Evolutionary conservation across 139 green algal species (phyloP).

Genomic region (Astrephomene gubernaculifera): DNA sequence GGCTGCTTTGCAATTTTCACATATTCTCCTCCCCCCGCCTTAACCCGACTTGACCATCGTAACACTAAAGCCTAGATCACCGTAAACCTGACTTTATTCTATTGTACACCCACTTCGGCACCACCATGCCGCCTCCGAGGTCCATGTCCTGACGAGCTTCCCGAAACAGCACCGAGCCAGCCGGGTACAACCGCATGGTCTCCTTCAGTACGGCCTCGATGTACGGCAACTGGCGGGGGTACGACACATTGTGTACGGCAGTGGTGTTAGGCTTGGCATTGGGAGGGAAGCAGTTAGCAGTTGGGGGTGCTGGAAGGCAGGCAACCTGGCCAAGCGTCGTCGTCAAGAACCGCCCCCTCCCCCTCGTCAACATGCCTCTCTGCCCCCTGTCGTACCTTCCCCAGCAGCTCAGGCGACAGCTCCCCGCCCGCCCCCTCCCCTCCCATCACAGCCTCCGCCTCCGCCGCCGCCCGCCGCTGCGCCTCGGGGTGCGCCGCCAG

Average conservation of each 20-base stretch:
- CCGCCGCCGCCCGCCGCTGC: neutral
- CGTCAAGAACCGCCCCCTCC: too few relatives aligned
- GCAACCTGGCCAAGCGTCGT: too few relatives aligned
- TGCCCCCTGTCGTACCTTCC: neutral
- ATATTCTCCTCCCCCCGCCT: too few relatives aligned
- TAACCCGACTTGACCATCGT: too few relatives aligned
- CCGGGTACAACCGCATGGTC: constrained; percentile 57
- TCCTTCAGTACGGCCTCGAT: constrained; percentile 48
- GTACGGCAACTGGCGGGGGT: constrained; percentile 32
- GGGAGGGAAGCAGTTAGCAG: too few relatives aligned
- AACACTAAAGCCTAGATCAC: too few relatives aligned
- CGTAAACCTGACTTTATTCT: too few relatives aligned
- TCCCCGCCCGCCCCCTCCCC: neutral
- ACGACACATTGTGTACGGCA: too few relatives aligned
- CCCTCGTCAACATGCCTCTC: too few relatives aligned
- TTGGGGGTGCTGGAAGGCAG: too few relatives aligned
- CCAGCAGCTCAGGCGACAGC: neutral
- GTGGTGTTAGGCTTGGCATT: too few relatives aligned
- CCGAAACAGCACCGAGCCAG: neutral
- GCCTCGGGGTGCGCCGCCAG: constrained; percentile 49
- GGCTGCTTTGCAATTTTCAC: too few relatives aligned
- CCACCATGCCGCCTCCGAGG: constrained; percentile 1
- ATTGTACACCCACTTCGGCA: constrained; percentile 17
- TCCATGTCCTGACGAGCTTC: neutral
- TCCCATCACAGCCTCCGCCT: constrained; percentile 27